A percentile compares a stretch with the other conserved stretches of the same genome.
phyloP scores from a whole-genome alignment of 192 early-diverging fungal species.

The Podila horticola region DNA sequence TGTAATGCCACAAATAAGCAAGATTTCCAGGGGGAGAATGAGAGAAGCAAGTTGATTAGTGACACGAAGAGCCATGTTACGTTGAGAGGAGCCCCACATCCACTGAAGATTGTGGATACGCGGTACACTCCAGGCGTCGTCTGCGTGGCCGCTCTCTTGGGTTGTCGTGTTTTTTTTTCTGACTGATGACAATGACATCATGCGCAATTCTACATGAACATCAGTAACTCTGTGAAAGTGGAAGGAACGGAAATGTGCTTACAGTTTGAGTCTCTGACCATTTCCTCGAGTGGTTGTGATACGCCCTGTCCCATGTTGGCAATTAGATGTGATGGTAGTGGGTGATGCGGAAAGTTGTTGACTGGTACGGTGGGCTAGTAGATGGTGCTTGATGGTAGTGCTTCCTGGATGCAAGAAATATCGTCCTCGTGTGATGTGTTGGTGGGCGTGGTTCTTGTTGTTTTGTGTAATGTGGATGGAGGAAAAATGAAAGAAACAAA shows the following conservation, averaged over 20 bases:
- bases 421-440: not conserved
- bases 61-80: too few relatives aligned
- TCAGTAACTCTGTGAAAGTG: not conserved
- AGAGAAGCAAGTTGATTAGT: not conserved
- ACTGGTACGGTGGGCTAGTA: not conserved
- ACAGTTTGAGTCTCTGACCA: constrained; percentile 85
- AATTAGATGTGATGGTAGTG: not conserved
- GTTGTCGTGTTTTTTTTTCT: too few relatives aligned
- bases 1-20: not conserved
- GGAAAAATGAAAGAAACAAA: too few relatives aligned
- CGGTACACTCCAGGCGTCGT: too few relatives aligned
- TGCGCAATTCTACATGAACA: not conserved
- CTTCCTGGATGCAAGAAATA: not conserved
- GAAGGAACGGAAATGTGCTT: constrained; percentile 26
- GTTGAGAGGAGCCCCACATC: too few relatives aligned
- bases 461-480: too few relatives aligned
- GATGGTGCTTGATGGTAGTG: not conserved
- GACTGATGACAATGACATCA: not conserved
- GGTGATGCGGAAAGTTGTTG: not conserved
- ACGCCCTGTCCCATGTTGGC: constrained; percentile 69
- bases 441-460: not conserved
- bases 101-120: too few relatives aligned
- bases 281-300: constrained; percentile 77
- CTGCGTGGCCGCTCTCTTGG: too few relatives aligned
- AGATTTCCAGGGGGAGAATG: not conserved